Evolutionary conservation across 2,329 filamentous ascomycete species (phyloP), one percentile per base, ranked within the genome.

Genomic region (Scytalidium sp.): DNA sequence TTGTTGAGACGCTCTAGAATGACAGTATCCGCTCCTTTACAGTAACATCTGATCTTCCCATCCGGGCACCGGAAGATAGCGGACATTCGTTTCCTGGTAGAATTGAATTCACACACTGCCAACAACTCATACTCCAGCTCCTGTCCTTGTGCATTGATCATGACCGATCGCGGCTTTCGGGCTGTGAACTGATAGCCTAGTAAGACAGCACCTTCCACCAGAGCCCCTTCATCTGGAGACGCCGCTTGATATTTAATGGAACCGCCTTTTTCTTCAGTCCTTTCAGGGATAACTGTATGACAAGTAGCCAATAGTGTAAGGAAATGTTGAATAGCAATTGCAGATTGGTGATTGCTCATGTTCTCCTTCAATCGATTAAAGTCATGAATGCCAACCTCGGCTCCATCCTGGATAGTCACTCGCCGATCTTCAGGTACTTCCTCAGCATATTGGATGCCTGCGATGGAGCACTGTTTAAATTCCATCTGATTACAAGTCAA

Each of bases 401-500:
- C 76, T 8, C 86, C 88, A 62, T 95, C 90, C 57, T 89, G 81
- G n/a, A 84, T 75, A 1, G 85, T 87, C 1, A 90, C 87, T 60
- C 89, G 82, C 50, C 90, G 84, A 65, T 99, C 94, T 68, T 99
- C 94, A 0, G 94, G 87, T 2, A 97, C 84, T 41, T 93, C 90
- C 47, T 94, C 91, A 11, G 90, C 88, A 64, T 99, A 99, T 70
- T 96, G 93, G 47, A 97, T 85, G 21, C 94, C 94, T 21, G 84
- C 90, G 64, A 99, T 97, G 0, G 88, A 88, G 63, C 89, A 95
- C 69, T 97, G 91, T 66, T 91, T 91, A 69, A 97, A 99, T 68
- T 97, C 93, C 94, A 99, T 97, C 79, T 90, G 85, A 65, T 97
- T 97, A 72, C 92, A 96, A n/a, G 93, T 97, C 62, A 97, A 75